phyloP scores from a whole-genome alignment of 2,329 filamentous ascomycete species.

The Elsinoe ampelina region DNA sequence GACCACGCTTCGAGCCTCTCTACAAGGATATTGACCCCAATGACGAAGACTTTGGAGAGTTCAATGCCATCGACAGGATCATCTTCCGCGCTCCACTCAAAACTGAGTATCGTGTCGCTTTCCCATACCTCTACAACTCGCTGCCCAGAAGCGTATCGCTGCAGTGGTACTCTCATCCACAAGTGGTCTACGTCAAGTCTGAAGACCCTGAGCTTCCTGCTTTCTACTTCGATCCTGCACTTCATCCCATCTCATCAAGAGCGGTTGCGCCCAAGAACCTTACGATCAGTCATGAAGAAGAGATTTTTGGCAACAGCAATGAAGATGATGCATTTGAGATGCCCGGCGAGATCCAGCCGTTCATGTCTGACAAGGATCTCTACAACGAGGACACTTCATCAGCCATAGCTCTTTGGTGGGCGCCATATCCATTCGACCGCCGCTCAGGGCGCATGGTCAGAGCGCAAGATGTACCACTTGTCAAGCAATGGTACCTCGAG shows the following conservation, averaged over 20 bases:
- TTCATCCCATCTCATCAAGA: conserved; percentile 93
- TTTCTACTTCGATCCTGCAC: conserved; percentile 95
- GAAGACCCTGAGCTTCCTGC: conserved; percentile 85
- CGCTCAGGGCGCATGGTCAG: conserved; percentile 93
- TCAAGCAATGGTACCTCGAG: conserved; percentile 98
- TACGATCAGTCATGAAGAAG: conserved; percentile 84
- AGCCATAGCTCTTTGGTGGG: conserved; percentile 96
- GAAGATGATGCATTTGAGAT: conserved; percentile 66
- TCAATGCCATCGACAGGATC: conserved; percentile 98
- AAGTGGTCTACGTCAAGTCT: conserved; percentile 79
- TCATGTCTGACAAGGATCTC: conserved; percentile 79
- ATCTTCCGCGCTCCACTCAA: conserved; percentile 93
- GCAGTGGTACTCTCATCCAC: conserved; percentile 88
- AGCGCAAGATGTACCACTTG: conserved; percentile 88
- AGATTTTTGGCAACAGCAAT: conserved; percentile 74
- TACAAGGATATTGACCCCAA: conserved; percentile 99
- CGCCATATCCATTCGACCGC: conserved; percentile 89
- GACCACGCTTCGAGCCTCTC: conserved; percentile 88
- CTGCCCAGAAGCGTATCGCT: conserved; percentile 88
- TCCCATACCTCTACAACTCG: conserved; percentile 92
- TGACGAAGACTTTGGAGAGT: conserved; percentile 97
- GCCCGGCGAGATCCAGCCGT: conserved; percentile 71
- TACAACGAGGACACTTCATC: conserved; percentile 83
- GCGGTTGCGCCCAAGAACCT: conserved; percentile 91
- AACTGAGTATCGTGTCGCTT: conserved; percentile 91